Evolutionary conservation across 1,139 yeast genomes (phyloP).

Genomic region (Yamadazyma dushanensis): DNA sequence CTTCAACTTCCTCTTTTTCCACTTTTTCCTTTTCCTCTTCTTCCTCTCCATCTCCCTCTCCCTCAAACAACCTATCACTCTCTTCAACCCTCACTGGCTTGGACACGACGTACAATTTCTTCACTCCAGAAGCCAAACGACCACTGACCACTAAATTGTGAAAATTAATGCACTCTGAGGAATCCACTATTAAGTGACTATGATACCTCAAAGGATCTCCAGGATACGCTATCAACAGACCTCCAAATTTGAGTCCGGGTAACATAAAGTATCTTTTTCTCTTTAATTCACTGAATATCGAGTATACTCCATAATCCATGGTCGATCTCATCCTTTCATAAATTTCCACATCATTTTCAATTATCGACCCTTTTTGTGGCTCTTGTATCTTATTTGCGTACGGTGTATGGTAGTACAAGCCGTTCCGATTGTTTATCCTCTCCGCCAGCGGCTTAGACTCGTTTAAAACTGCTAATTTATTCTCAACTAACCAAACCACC

Average conservation of each 20-base stretch:
- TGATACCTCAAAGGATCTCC: conserved; percentile 93
- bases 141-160: conserved; percentile 76
- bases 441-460: conserved; percentile 2
- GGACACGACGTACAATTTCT: conserved; percentile 72
- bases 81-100: conserved; percentile 4
- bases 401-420: conserved; percentile 7
- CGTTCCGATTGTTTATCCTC: conserved; percentile 6
- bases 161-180: conserved; percentile 48
- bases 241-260: conserved; percentile 92
- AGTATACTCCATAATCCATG: conserved; percentile 14
- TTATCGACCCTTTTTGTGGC: not conserved
- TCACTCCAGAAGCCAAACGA: conserved; percentile 87
- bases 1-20: conserved; percentile 26
- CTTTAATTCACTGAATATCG: conserved; percentile 40
- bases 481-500: conserved; percentile 59
- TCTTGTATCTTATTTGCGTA: not conserved
- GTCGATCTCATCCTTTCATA: conserved; percentile 5
- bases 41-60: not conserved
- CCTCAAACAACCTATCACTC: not conserved
- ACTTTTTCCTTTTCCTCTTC: not conserved
- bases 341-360: not conserved
- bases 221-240: conserved; percentile 85
- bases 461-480: conserved; percentile 30
- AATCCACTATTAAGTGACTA: conserved; percentile 76
- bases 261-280: conserved; percentile 54